Conservation (phyloP, 2,329 filamentous ascomycete species). For the Cladophialophora psammophila region DNA sequence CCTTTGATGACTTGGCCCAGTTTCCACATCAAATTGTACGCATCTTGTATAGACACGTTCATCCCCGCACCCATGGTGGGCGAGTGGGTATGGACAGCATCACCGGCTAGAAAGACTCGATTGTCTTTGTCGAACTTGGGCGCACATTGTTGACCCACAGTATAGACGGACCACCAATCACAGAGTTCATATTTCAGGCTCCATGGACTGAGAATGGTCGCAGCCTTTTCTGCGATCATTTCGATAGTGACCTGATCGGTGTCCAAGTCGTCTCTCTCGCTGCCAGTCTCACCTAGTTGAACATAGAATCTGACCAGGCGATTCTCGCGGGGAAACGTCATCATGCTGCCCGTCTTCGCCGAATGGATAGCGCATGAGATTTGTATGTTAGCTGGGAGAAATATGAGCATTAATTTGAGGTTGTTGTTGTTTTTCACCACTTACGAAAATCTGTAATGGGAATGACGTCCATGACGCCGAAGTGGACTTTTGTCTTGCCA, state of each 20-base stretch:
- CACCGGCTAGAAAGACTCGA: constrained; percentile 73
- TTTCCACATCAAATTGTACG: constrained; percentile 67
- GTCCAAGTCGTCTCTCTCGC: constrained; percentile 50
- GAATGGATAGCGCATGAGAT: constrained; percentile 66
- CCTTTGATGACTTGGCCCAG: constrained; percentile 58
- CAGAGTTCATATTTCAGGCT: constrained; percentile 69
- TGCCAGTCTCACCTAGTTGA: constrained; percentile 30
- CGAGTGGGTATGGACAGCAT: constrained; percentile 65
- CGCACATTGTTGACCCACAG: constrained; percentile 62
- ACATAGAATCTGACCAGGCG: constrained; percentile 63
- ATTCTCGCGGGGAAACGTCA: constrained; percentile 71
- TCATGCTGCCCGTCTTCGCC: constrained; percentile 63
- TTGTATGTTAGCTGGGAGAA: constrained; percentile 58
- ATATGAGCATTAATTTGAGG: constrained; percentile 36
- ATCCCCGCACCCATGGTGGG: constrained; percentile 68
- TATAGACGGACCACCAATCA: constrained; percentile 72
- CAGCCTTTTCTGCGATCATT: constrained; percentile 67
- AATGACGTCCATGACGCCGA: constrained; percentile 58
- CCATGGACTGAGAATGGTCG: constrained; percentile 72
- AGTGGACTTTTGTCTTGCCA: too few relatives aligned
- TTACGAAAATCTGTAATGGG: constrained; percentile 62
- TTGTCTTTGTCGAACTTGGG: constrained; percentile 62
- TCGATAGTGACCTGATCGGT: constrained; percentile 70
- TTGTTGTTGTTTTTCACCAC: constrained; percentile 41
- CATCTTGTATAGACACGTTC: constrained; percentile 75